Evolutionary conservation across 768 basidiomycete genomes (phyloP).

Genomic region (Rubroboletus pulcherrimus): DNA sequence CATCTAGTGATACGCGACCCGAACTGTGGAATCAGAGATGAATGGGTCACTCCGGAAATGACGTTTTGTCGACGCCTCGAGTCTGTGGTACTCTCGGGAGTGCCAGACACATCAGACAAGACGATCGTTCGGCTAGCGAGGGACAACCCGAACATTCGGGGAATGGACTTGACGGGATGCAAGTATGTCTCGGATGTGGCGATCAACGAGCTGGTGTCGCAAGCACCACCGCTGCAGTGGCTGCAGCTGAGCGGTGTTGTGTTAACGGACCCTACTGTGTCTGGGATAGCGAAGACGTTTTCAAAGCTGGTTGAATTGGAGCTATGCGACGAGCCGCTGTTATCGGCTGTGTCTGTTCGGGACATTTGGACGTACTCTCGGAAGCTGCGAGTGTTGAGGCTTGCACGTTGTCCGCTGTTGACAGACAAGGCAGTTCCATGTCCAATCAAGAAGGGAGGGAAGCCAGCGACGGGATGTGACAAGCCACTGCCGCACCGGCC

Average conservation of each 20-base stretch:
- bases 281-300: slow-evolving; percentile 69
- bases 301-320: slow-evolving; percentile 81
- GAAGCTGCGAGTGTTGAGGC: slow-evolving; percentile 67
- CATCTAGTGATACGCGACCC: slow-evolving; percentile 53
- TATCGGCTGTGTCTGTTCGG: slow-evolving; percentile 67
- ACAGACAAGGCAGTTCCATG: slow-evolving; percentile 80
- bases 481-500: slow-evolving; percentile 57
- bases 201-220: slow-evolving; percentile 64
- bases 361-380: slow-evolving; percentile 83
- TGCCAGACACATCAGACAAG: slow-evolving; percentile 63
- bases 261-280: slow-evolving; percentile 60
- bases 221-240: slow-evolving; percentile 66
- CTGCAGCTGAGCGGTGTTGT: slow-evolving; percentile 66
- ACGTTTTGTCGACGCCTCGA: slow-evolving; percentile 61
- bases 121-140: slow-evolving; percentile 62
- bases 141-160: slow-evolving; percentile 63
- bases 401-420: slow-evolving; percentile 73
- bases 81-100: slow-evolving; percentile 65
- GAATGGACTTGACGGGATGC: slow-evolving; percentile 76
- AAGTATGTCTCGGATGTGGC: slow-evolving; percentile 73
- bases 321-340: slow-evolving; percentile 59
- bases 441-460: slow-evolving; percentile 33
- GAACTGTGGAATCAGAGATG: slow-evolving; percentile 46
- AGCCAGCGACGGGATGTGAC: slow-evolving; percentile 30
- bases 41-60: slow-evolving; percentile 56